Base-by-base conservation (phyloP, 345 rosid species). In the Jatropha curcas region DNA sequence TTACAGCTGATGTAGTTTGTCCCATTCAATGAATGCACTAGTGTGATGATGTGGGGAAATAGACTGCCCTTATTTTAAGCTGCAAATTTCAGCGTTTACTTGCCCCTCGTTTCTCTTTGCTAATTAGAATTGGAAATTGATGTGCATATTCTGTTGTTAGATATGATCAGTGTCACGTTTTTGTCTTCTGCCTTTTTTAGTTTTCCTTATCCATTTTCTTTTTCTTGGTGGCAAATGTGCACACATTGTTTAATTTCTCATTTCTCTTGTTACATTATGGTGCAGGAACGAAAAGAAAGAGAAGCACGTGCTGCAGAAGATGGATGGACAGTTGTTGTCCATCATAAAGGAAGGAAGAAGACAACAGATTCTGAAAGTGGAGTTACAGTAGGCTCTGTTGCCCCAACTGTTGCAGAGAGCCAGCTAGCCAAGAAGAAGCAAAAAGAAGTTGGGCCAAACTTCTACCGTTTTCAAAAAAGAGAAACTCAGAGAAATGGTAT, bases 341-440 rank as follows among this genome's bases (percentile, higher is more conserved):
- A 92, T 79, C 96, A 89, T 65, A 95, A 90, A 84, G 98, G 99
- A 79, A 91, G 98, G 87, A 95, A 95, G 75, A 95, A 91, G 74
- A 88, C 92, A 5, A 86, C 90, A 60, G 99, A 92, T 27, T 13
- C 88, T 51, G 94, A 91, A 77, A 84, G 86, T 56, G 99, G 98
- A 86, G 85, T 79, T 71, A 79, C 88, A 3, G 96, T 93, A 63
- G 96, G 97, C 59, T 91, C 98, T 45, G 90, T 85, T 70, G 84
- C 94, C 75, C 93, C 84, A 73, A 87, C 90, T 76, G 92, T 82
- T 60, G 72, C 84, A 56, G 90, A 89, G 77, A 84, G 80, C 75
- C 81, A 85, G 79, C 12, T 85, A 76, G 81, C 88, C 69, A 91
- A 88, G 82, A 92, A 89, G 89, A 92, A 92, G 81, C 79, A 43